These are phyloP conservation scores for Nakazawaea molendinolei DNA, from an alignment of 805 yeast species.

Conservation along the genomic window DNA sequence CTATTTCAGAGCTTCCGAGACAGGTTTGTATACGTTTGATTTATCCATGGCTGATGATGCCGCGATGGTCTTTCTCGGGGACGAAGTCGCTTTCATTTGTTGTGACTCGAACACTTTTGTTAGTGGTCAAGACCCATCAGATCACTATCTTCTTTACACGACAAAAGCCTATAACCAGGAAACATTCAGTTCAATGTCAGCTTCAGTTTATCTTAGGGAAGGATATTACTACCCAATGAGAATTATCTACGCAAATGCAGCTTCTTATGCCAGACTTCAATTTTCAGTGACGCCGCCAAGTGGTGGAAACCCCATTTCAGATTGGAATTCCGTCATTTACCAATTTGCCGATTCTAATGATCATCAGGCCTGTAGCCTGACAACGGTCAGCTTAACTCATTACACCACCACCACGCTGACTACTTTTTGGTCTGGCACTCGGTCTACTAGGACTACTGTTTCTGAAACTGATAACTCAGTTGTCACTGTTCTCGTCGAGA, in stretches of 20 bases:
- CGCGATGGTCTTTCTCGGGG: constrained; percentile 25
- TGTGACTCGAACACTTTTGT: constrained; percentile 17
- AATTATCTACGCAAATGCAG: constrained; percentile 19
- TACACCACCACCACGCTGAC: neutral
- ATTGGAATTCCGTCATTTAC: constrained; percentile 7
- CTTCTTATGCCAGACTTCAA: constrained; percentile 14
- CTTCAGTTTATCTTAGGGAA: neutral
- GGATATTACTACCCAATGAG: constrained; percentile 25
- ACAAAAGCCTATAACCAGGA: constrained; percentile 1
- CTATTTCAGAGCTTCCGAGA: constrained; percentile 19
- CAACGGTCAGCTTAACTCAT: constrained; percentile 6
- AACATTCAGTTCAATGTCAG: neutral
- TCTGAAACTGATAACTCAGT: neutral
- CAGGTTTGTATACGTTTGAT: constrained; percentile 23
- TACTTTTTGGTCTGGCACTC: neutral
- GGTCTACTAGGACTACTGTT: neutral
- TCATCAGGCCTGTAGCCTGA: constrained; percentile 7
- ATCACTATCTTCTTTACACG: constrained; percentile 2
- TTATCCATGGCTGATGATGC: constrained; percentile 24
- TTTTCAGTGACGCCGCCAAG: constrained; percentile 18
- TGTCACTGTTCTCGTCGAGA: neutral
- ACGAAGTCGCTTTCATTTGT: constrained; percentile 27
- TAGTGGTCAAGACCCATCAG: neutral
- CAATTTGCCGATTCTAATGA: neutral
- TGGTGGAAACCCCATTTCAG: constrained; percentile 17